phyloP scores from a whole-genome alignment of 352 stramenopile genomes.

The Globisporangium parvum region DNA sequence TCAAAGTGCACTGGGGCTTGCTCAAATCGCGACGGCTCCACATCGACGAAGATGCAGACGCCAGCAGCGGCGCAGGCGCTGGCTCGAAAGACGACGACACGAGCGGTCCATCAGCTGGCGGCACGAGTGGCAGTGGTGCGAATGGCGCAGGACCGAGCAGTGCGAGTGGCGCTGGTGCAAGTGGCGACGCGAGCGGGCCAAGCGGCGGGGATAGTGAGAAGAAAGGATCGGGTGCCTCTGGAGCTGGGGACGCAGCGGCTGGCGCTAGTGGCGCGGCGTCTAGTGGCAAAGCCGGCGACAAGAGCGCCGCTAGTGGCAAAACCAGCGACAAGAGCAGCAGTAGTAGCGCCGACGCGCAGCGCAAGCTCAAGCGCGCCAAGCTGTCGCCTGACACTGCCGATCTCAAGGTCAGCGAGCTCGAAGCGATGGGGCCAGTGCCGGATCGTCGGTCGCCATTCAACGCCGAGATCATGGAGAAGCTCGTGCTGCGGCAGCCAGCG shows the following conservation, averaged over 20 bases:
- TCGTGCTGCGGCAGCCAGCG: slow-evolving; percentile 59
- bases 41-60: slow-evolving; percentile 18
- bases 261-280: slow-evolving; percentile 3
- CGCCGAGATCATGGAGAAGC: slow-evolving; percentile 68
- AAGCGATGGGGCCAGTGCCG: slow-evolving; percentile 52
- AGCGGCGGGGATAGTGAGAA: slow-evolving; percentile 33
- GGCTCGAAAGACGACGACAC: slow-evolving; percentile 17
- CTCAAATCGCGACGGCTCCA: slow-evolving; percentile 52
- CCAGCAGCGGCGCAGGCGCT: slow-evolving; percentile 3
- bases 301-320: slow-evolving; percentile 20
- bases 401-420: slow-evolving; percentile 49
- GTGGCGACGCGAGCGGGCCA: slow-evolving; percentile 6
- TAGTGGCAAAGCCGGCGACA: slow-evolving; percentile 30
- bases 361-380: slow-evolving; percentile 58
- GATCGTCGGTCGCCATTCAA: slow-evolving; percentile 70
- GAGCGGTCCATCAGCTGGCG: slow-evolving; percentile 9
- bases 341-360: slow-evolving; percentile 25
- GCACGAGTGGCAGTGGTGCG: slow-evolving; percentile 8
- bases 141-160: too few species aligned
- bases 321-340: slow-evolving; percentile 7
- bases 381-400: slow-evolving; percentile 24
- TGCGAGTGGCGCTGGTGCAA: slow-evolving; percentile 3
- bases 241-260: slow-evolving; percentile 15
- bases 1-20: slow-evolving; percentile 68
- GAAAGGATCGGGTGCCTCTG: slow-evolving; percentile 21